phyloP scores from a whole-genome alignment of 306 rosid species.

The Rosa persica region DNA sequence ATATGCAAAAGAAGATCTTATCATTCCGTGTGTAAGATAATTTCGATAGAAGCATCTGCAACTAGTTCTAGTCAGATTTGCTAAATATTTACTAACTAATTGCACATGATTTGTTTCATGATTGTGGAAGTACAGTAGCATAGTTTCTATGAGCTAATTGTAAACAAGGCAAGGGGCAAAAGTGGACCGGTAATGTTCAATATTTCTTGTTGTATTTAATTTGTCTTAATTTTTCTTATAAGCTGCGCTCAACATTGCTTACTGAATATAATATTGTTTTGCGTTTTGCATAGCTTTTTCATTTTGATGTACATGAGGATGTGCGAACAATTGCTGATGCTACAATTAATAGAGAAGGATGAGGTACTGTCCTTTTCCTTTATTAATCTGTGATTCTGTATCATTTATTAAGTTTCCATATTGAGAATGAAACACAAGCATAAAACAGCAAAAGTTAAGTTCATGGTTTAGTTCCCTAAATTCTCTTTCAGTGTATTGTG shows the following conservation, averaged over 20 bases:
- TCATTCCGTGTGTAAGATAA: conserved; percentile 78
- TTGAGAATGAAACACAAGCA: not conserved
- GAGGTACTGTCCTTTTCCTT: conserved; percentile 53
- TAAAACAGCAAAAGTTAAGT: not conserved
- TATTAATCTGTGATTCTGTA: conserved; percentile 3
- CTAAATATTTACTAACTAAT: conserved; percentile 28
- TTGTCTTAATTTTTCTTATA: not conserved
- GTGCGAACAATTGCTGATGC: conserved; percentile 96
- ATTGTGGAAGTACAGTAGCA: conserved; percentile 68
- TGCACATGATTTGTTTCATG: conserved; percentile 16
- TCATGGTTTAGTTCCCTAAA: not conserved
- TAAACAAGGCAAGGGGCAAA: conserved; percentile 94
- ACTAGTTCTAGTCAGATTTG: conserved; percentile 12
- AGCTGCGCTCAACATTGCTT: conserved; percentile 13
- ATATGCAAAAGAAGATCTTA: conserved; percentile 95
- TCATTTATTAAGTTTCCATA: not conserved
- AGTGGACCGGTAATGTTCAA: conserved; percentile 76
- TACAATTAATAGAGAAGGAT: conserved; percentile 89
- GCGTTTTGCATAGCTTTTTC: conserved; percentile 64
- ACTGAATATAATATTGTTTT: conserved; percentile 17
- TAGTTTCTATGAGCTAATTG: conserved; percentile 86
- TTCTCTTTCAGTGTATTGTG: not conserved
- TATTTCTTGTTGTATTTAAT: not conserved
- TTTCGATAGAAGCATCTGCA: not conserved
- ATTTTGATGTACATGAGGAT: conserved; percentile 95